Conservation (phyloP, 805 yeast genomes). For the Ogataea methanolica region DNA sequence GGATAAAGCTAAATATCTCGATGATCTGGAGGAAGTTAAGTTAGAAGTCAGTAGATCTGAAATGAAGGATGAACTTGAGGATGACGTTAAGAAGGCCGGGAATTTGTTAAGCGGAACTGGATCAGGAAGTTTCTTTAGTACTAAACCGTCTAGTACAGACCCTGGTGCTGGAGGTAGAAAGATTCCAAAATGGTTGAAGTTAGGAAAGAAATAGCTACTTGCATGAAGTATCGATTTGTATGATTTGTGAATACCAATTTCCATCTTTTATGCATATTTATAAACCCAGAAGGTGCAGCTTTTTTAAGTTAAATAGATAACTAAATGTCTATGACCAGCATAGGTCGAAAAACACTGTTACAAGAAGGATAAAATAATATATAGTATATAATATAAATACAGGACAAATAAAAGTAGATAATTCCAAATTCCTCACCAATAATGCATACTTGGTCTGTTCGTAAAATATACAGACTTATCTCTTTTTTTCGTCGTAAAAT, state of each 20-base stretch:
- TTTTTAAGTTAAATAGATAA: too few relatives aligned
- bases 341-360: too few relatives aligned
- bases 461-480: not conserved
- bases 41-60: slow-evolving; percentile 13
- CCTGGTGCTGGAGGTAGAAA: slow-evolving; percentile 6
- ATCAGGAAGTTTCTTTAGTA: not conserved
- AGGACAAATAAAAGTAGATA: too few relatives aligned
- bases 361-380: too few relatives aligned
- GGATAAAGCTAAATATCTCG: slow-evolving; percentile 19
- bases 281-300: too few relatives aligned
- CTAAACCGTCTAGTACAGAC: not conserved
- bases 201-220: slow-evolving; percentile 16
- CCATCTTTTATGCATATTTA: too few relatives aligned
- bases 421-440: too few relatives aligned
- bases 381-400: too few relatives aligned
- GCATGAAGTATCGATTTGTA: too few relatives aligned
- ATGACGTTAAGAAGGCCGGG: not conserved
- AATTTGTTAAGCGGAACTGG: not conserved
- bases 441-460: too few relatives aligned
- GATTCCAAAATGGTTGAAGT: slow-evolving; percentile 32
- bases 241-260: too few relatives aligned
- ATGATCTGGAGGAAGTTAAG: slow-evolving; percentile 23
- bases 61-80: slow-evolving; percentile 2
- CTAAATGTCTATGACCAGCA: too few relatives aligned
- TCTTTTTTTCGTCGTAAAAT: slow-evolving; percentile 7